Percentiles rank a stretch among this genome's conserved stretches.
phyloP scores from a whole-genome alignment of 768 basidiomycete genomes.

The Omphalotus guepiniiformis region DNA sequence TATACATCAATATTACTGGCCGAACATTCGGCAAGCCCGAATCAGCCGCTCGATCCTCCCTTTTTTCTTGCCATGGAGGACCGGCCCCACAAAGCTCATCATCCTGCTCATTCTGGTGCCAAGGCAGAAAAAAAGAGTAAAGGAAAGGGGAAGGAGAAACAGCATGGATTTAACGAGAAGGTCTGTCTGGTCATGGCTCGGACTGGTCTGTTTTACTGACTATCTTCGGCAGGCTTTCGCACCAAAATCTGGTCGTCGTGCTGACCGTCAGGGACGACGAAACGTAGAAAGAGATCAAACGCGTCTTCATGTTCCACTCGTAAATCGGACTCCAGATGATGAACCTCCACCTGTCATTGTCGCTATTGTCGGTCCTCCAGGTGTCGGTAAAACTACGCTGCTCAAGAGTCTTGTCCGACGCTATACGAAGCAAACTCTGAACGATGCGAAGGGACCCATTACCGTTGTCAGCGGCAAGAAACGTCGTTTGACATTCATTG shows the following conservation, averaged over 20 bases:
- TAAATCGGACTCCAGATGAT: conserved; percentile 89
- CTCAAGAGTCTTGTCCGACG: conserved; percentile 87
- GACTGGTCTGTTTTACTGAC: too few relatives aligned
- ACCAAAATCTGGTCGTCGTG: conserved; percentile 83
- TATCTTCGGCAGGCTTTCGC: conserved; percentile 72
- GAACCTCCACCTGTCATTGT: conserved; percentile 92
- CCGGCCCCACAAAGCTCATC: conserved; percentile 78
- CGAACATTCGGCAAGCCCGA: too few relatives aligned
- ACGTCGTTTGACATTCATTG: conserved; percentile 89
- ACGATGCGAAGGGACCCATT: conserved; percentile 87
- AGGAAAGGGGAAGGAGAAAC: conserved; percentile 62
- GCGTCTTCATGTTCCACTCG: conserved; percentile 91
- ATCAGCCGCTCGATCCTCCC: too few relatives aligned
- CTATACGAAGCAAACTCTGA: conserved; percentile 91
- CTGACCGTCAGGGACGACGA: conserved; percentile 84
- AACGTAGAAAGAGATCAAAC: conserved; percentile 94
- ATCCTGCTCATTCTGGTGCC: conserved; percentile 63
- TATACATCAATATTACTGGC: too few relatives aligned
- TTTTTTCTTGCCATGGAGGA: too few relatives aligned
- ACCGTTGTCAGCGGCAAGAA: conserved; percentile 95
- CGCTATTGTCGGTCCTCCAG: conserved; percentile 93
- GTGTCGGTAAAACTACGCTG: conserved; percentile 94
- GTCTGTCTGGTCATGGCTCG: conserved; percentile 36
- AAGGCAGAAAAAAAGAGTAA: conserved; percentile 80
- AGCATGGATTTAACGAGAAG: conserved; percentile 87